Evolutionary conservation across 768 basidiomycete species (phyloP).

Genomic region (Xanthoconium stramineum): DNA sequence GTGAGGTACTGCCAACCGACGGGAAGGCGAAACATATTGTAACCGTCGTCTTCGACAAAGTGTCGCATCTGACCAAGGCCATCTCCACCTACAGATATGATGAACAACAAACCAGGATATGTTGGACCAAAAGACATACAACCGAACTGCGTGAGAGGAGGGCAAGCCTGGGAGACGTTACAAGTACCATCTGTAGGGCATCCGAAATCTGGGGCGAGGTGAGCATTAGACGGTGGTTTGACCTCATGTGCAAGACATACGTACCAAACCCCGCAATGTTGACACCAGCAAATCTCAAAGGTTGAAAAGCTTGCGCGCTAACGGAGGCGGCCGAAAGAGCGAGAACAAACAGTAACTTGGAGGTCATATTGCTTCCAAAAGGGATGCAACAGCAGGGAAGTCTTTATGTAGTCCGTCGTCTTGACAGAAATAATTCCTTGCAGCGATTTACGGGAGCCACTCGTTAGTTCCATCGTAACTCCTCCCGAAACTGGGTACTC

Average conservation of each 20-base stretch:
- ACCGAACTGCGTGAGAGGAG: slow-evolving; percentile 44
- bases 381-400: not conserved
- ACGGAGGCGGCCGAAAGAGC: slow-evolving; percentile 7
- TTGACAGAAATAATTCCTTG: slow-evolving; percentile 5
- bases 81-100: slow-evolving; percentile 5
- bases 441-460: not conserved
- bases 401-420: slow-evolving; percentile 10
- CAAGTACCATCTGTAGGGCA: slow-evolving; percentile 45
- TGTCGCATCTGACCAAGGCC: slow-evolving; percentile 55
- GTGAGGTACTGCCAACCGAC: slow-evolving; percentile 58
- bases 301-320: slow-evolving; percentile 14
- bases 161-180: slow-evolving; percentile 36
- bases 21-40: slow-evolving; percentile 58
- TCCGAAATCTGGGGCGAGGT: slow-evolving; percentile 38
- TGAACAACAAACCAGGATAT: not conserved
- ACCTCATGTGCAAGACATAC: not conserved
- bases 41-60: slow-evolving; percentile 52
- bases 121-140: slow-evolving; percentile 23
- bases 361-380: slow-evolving; percentile 14
- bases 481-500: not conserved
- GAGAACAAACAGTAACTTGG: slow-evolving; percentile 16
- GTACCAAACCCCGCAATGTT: slow-evolving; percentile 52
- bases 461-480: not conserved
- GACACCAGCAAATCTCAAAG: slow-evolving; percentile 41
- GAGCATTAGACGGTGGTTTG: not conserved